Evolutionary conservation across 768 basidiomycete species (phyloP).

Genomic region (Boletus patriciae): DNA sequence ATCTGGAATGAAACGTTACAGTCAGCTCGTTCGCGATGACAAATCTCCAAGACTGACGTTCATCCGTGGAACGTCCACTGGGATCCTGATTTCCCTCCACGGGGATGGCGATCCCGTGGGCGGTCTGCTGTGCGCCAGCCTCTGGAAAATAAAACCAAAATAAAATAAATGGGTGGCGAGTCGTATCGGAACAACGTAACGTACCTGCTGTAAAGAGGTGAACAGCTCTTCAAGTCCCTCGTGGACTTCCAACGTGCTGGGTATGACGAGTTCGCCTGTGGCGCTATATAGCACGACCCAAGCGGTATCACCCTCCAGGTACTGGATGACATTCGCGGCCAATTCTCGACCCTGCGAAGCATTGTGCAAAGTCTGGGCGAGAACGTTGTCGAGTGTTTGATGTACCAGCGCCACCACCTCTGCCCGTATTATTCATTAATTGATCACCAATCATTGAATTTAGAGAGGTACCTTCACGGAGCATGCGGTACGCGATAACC

Average conservation of each 20-base stretch:
- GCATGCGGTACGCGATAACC: constrained; percentile 70
- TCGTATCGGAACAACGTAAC: constrained; percentile 11
- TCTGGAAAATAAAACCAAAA: constrained; percentile 31
- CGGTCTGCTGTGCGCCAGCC: constrained; percentile 42
- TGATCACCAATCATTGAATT: background rate
- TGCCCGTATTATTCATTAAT: constrained; percentile 29
- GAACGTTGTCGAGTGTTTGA: constrained; percentile 43
- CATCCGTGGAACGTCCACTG: constrained; percentile 83
- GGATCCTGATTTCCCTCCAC: constrained; percentile 80
- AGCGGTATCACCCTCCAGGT: constrained; percentile 57
- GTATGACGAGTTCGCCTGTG: constrained; percentile 68
- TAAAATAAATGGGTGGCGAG: constrained; percentile 29
- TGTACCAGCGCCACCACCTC: constrained; percentile 70
- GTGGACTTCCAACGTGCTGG: constrained; percentile 35
- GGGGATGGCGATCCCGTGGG: constrained; percentile 34
- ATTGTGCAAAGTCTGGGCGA: constrained; percentile 37
- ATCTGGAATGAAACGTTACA: constrained; percentile 47
- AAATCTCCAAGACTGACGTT: constrained; percentile 50
- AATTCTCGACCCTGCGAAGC: constrained; percentile 43
- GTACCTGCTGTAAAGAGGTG: constrained; percentile 35
- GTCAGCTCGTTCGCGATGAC: background rate
- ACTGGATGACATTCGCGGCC: constrained; percentile 51
- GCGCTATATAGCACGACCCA: constrained; percentile 73
- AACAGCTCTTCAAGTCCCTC: constrained; percentile 30
- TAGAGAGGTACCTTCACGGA: constrained; percentile 68